These are phyloP conservation scores for Passalora sequoiae DNA, from an alignment of 2,329 filamentous ascomycete genomes.

Conservation along the genomic window DNA sequence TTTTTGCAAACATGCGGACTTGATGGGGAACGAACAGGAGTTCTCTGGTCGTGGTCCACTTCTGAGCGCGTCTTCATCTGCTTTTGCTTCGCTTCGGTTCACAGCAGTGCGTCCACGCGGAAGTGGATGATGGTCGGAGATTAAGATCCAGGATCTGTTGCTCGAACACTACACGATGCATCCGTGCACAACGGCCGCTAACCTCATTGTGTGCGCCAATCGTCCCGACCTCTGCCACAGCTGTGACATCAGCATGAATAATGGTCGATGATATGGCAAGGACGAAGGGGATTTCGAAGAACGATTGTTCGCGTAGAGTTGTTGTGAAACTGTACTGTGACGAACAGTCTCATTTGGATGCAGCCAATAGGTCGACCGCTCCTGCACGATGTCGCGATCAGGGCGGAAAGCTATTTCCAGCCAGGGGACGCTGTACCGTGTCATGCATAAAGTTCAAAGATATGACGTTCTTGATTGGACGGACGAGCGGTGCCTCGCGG, in stretches of 20 bases:
- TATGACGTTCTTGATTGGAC: background rate
- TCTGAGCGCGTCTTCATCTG: background rate
- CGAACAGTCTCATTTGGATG: constrained; percentile 1
- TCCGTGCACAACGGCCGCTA: background rate
- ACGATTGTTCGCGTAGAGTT: no score
- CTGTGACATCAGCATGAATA: no score
- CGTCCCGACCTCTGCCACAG: background rate
- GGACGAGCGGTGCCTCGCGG: background rate
- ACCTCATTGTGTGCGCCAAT: background rate
- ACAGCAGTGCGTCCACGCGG: background rate
- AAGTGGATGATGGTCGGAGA: constrained; percentile 1
- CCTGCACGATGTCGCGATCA: constrained; percentile 1
- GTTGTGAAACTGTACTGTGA: no score
- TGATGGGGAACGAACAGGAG: background rate
- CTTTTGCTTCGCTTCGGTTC: background rate
- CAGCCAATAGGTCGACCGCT: background rate
- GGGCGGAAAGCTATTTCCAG: constrained; percentile 5
- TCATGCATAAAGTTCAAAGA: background rate
- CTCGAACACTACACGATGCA: background rate
- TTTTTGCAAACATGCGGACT: no score
- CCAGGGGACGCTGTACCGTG: background rate
- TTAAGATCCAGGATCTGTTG: background rate
- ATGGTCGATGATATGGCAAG: no score
- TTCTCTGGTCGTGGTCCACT: background rate
- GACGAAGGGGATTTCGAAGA: no score